These are phyloP conservation scores for Blastobotrys terrestris DNA, from an alignment of 805 yeast genomes.

Conservation along the genomic window DNA sequence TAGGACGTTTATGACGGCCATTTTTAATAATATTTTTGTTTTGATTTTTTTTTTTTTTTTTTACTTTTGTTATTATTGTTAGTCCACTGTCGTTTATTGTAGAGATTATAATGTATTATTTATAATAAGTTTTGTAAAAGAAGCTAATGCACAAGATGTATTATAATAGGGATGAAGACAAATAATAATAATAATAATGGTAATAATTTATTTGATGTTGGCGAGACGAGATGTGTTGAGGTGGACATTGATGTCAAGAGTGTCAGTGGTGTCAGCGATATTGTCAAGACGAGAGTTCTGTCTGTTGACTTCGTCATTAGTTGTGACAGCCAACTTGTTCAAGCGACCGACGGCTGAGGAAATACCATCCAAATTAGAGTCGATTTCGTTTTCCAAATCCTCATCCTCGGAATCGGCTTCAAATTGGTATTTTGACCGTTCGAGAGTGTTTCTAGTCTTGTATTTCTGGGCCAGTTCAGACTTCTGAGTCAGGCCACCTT, in stretches of 20 bases:
- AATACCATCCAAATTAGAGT: constrained; percentile 75
- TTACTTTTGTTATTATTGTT: background rate
- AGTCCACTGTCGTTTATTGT: background rate
- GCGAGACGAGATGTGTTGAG: constrained; percentile 65
- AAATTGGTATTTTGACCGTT: constrained; percentile 67
- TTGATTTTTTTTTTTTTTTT: background rate
- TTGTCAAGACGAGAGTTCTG: constrained; percentile 70
- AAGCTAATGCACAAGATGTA: background rate
- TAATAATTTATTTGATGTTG: constrained; percentile 22
- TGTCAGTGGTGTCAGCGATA: constrained; percentile 80
- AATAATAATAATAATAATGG: background rate
- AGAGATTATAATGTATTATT: background rate
- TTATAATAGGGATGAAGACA: background rate
- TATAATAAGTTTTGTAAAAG: background rate
- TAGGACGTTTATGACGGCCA: background rate
- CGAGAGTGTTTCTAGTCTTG: constrained; percentile 26
- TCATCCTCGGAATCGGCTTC: constrained; percentile 93
- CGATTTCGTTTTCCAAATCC: constrained; percentile 83
- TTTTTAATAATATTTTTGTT: background rate
- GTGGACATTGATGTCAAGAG: constrained; percentile 76
- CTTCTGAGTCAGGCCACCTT: constrained; percentile 41
- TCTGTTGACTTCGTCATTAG: constrained; percentile 68
- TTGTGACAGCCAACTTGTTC: constrained; percentile 62
- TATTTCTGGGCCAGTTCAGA: constrained; percentile 29
- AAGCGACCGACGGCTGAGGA: constrained; percentile 61